Evolutionary conservation across 148 eudicot species (phyloP).

Genomic region (Rhododendron molle): DNA sequence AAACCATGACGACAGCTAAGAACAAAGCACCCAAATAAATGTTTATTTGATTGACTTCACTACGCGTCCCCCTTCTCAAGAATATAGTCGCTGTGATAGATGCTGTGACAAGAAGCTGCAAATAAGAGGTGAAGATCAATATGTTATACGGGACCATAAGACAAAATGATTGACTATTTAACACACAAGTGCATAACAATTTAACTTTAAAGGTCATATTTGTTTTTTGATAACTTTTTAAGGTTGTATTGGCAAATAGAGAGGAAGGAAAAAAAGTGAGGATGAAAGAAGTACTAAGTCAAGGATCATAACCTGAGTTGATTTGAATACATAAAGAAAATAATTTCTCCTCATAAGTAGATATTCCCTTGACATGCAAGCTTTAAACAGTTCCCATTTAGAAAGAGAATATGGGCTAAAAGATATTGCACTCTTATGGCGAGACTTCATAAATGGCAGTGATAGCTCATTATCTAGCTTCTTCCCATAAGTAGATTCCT

Average conservation of each 20-base stretch:
- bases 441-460: constrained; percentile 32
- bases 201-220: not conserved
- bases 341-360: constrained; percentile 77
- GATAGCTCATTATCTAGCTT: constrained; percentile 41
- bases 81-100: constrained; percentile 59
- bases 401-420: constrained; percentile 45
- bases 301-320: constrained; percentile 41
- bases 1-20: constrained; percentile 46
- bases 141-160: not conserved
- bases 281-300: not conserved
- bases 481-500: constrained; percentile 41
- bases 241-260: not conserved
- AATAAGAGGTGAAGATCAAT: not conserved
- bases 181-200: not conserved
- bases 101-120: constrained; percentile 62
- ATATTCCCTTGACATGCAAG: constrained; percentile 67
- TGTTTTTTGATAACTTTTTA: not conserved
- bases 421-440: constrained; percentile 42
- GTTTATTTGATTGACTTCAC: constrained; percentile 47
- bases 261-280: not conserved
- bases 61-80: constrained; percentile 47
- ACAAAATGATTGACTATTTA: not conserved
- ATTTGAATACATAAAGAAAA: constrained; percentile 63
- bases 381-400: constrained; percentile 60
- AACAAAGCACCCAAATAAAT: constrained; percentile 62